Conservation (phyloP, 495 filamentous ascomycete species). For the Podospora tetraspora region DNA sequence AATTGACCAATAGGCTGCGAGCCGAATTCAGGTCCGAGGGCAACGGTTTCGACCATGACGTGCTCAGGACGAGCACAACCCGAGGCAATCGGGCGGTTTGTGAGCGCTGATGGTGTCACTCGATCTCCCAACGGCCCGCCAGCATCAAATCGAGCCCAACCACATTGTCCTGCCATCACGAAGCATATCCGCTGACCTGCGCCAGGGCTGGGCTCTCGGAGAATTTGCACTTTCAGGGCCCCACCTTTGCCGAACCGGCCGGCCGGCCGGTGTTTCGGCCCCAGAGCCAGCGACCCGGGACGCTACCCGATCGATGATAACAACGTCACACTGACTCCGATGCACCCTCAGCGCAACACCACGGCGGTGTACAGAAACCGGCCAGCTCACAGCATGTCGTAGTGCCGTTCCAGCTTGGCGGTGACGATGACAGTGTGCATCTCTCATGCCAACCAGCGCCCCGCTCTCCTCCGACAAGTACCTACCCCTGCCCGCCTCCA, state of each 20-base stretch:
- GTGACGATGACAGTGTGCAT: constrained; percentile 1
- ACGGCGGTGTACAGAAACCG: neutral
- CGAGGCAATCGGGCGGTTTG: neutral
- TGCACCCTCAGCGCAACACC: neutral
- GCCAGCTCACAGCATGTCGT: neutral
- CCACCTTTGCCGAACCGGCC: constrained; percentile 17
- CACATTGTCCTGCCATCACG: neutral
- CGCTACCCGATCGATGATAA: constrained; percentile 12
- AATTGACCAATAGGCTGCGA: neutral
- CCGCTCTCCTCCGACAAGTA: neutral
- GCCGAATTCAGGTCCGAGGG: neutral
- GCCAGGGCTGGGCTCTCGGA: neutral
- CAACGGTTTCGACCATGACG: neutral
- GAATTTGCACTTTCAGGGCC: neutral
- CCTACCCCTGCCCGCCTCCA: neutral
- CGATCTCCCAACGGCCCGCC: neutral
- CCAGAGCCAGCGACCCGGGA: constrained; percentile 1
- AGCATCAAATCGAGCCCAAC: neutral
- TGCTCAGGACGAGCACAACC: neutral
- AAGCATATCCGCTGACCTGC: neutral
- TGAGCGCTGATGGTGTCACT: neutral
- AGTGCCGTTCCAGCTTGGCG: neutral
- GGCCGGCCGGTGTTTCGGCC: constrained; percentile 8
- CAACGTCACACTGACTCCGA: neutral
- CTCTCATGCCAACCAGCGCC: neutral